Percentiles rank a stretch among this genome's conserved stretches.
phyloP scores from a whole-genome alignment of 2,329 filamentous ascomycete genomes.

The Huntiella moniliformis region DNA sequence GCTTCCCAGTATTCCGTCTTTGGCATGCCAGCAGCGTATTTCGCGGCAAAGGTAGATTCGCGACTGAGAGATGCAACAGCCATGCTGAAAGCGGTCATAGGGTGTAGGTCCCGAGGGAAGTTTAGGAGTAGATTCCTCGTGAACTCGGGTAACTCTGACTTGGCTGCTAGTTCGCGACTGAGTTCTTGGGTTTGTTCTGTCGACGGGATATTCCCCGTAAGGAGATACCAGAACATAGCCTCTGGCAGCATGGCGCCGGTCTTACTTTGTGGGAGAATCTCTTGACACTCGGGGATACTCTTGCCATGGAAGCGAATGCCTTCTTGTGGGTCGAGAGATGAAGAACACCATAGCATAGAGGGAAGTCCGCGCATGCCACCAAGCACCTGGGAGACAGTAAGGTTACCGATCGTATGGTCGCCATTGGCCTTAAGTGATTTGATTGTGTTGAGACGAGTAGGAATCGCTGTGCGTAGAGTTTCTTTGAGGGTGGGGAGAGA shows the following conservation, averaged over 20 bases:
- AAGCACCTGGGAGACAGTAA: constrained; percentile 85
- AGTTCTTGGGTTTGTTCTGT: constrained; percentile 63
- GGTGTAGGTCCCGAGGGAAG: constrained; percentile 80
- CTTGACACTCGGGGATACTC: constrained; percentile 96
- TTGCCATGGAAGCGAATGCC: constrained; percentile 96
- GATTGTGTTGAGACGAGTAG: constrained; percentile 79
- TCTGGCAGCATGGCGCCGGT: constrained; percentile 97
- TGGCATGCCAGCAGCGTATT: constrained; percentile 75
- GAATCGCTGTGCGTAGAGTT: constrained; percentile 66
- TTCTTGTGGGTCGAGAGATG: constrained; percentile 87
- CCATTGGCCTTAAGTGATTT: constrained; percentile 82
- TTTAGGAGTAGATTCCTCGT: constrained; percentile 74
- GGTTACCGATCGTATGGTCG: constrained; percentile 69
- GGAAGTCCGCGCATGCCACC: constrained; percentile 96
- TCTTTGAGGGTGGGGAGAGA: constrained; percentile 60
- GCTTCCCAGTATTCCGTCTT: constrained; percentile 99
- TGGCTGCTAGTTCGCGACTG: constrained; percentile 70
- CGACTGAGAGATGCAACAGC: constrained; percentile 92
- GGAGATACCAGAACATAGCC: constrained; percentile 97
- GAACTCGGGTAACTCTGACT: constrained; percentile 65
- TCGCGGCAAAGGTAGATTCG: constrained; percentile 81
- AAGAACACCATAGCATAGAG: constrained; percentile 98
- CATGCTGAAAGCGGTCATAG: constrained; percentile 95
- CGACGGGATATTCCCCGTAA: constrained; percentile 82
- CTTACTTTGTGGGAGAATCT: constrained; percentile 77